Percentiles rank a stretch among this genome's conserved stretches.
Evolutionary conservation across 2,329 filamentous ascomycete species (phyloP).

Genomic region (Tolypocladium tundrense): DNA sequence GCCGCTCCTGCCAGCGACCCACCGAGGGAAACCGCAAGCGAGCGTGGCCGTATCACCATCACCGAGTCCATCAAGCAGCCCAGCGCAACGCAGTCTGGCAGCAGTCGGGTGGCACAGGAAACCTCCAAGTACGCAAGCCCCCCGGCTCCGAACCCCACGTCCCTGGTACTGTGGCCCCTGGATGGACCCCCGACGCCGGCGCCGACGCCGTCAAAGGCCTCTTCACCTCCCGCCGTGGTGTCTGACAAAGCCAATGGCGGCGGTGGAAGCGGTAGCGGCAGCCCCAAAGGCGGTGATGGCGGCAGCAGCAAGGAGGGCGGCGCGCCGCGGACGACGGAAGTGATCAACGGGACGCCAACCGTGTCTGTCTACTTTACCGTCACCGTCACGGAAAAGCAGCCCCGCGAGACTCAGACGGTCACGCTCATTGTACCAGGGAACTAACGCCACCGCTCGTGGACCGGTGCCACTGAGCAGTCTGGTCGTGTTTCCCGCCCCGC

Average conservation of each 20-base stretch:
- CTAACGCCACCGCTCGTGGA: neutral
- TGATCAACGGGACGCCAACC: slow-evolving; percentile 20
- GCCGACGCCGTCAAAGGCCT: neutral
- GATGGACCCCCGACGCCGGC: slow-evolving; percentile 6
- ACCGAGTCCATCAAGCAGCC: slow-evolving; percentile 17
- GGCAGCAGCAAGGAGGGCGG: neutral
- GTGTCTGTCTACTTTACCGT: slow-evolving; percentile 26
- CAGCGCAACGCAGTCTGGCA: slow-evolving; percentile 2
- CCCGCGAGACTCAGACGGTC: slow-evolving; percentile 17
- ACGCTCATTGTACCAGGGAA: slow-evolving; percentile 13
- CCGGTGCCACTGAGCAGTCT: no score
- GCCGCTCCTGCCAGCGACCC: neutral
- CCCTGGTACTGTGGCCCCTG: slow-evolving; percentile 17
- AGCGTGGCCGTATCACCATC: slow-evolving; percentile 10
- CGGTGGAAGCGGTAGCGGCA: slow-evolving; percentile 1
- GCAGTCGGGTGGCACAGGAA: neutral
- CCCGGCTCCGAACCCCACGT: slow-evolving; percentile 8
- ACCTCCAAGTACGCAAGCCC: slow-evolving; percentile 1
- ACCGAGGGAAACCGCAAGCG: neutral
- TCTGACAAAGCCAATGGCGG: slow-evolving; percentile 2
- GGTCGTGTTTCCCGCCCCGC: neutral
- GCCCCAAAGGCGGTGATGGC: neutral
- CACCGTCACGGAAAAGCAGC: slow-evolving; percentile 21
- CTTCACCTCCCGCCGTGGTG: neutral
- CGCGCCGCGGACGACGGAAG: slow-evolving; percentile 12